phyloP scores from a whole-genome alignment of 2,329 filamentous ascomycete genomes.

The Cercospora brassicicola region DNA sequence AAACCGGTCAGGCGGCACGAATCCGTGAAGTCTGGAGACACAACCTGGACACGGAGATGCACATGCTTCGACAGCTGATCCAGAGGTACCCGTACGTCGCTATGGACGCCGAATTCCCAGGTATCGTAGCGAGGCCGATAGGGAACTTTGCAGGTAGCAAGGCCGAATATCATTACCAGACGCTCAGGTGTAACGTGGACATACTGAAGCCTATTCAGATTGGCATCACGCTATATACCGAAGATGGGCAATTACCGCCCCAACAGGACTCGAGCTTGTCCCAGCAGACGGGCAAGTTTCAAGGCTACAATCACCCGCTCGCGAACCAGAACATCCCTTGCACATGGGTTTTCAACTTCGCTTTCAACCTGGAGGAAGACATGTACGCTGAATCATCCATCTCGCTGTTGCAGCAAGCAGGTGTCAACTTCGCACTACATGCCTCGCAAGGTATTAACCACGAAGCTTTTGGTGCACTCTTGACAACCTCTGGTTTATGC shows the following conservation, averaged over 20 bases:
- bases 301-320: conserved; percentile 45
- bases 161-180: conserved; percentile 98
- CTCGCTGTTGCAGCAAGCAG: conserved; percentile 81
- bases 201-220: conserved; percentile 97
- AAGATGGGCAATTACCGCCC: conserved; percentile 83
- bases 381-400: conserved; percentile 98
- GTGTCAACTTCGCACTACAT: conserved; percentile 85
- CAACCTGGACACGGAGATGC: conserved; percentile 90
- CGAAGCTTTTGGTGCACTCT: conserved; percentile 79
- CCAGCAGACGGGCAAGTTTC: conserved; percentile 42
- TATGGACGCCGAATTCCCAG: conserved; percentile 99
- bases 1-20: conserved; percentile 67
- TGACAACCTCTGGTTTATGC: conserved; percentile 89
- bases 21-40: conserved; percentile 97
- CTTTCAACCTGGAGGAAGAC: conserved; percentile 89
- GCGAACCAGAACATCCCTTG: conserved; percentile 64
- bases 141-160: conserved; percentile 84
- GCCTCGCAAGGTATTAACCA: conserved; percentile 89
- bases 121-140: conserved; percentile 92
- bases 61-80: conserved; percentile 74
- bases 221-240: conserved; percentile 88
- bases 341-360: conserved; percentile 99
- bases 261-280: conserved; percentile 56
- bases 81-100: conserved; percentile 94
- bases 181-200: conserved; percentile 93